Evolutionary conservation across 2,329 filamentous ascomycete genomes (phyloP).

Genomic region (Colletotrichum melonis): DNA sequence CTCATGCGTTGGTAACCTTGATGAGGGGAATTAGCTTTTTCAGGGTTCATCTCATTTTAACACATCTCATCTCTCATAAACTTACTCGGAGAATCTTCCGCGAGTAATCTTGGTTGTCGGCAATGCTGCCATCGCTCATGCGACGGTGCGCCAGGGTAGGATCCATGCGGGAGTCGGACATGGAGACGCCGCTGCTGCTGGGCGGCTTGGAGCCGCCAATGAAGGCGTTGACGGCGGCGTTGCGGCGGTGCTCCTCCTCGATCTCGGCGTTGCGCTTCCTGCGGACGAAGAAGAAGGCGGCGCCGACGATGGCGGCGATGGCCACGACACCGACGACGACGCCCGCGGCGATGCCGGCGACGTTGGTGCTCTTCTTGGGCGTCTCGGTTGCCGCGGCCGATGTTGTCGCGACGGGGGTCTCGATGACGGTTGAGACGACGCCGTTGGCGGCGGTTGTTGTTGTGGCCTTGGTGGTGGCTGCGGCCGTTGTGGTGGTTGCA

Average conservation of each 20-base stretch:
- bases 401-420: conserved; percentile 14
- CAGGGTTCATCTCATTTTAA: background rate
- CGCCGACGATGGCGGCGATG: conserved; percentile 73
- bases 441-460: conserved; percentile 37
- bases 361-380: conserved; percentile 64
- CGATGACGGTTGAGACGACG: conserved; percentile 13
- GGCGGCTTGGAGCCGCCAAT: conserved; percentile 72
- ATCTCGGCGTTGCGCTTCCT: conserved; percentile 80
- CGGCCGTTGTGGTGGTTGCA: conserved; percentile 42
- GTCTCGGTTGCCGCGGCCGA: conserved; percentile 32
- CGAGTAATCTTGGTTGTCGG: conserved; percentile 97
- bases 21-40: background rate
- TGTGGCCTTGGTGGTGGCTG: conserved; percentile 36
- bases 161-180: conserved; percentile 87
- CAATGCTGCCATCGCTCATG: conserved; percentile 94
- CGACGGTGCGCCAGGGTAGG: conserved; percentile 86
- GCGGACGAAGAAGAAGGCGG: conserved; percentile 78
- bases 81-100: conserved; percentile 93
- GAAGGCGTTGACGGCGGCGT: conserved; percentile 82
- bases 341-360: conserved; percentile 87
- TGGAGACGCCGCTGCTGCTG: conserved; percentile 74
- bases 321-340: conserved; percentile 86
- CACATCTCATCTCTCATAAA: conserved; percentile 31
- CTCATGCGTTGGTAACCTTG: conserved; percentile 71
- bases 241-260: conserved; percentile 86